Conservation (phyloP, 257 asterid species). For the Ocimum tenuiflorum region DNA sequence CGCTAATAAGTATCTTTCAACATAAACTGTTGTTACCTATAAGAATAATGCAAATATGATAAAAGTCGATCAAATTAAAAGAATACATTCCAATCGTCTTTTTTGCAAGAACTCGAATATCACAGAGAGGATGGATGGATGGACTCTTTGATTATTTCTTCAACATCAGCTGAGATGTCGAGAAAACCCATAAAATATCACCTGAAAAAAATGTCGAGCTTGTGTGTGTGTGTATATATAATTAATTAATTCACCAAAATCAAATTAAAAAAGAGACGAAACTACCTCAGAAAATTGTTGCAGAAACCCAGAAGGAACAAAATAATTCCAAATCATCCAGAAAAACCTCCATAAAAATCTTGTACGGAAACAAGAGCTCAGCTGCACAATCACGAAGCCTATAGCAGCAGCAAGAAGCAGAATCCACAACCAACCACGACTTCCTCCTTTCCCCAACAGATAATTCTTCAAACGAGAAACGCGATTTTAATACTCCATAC, state of each 20-base stretch:
- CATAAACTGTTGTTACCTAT: no score
- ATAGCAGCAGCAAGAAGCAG: constrained; percentile 12
- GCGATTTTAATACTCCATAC: not conserved
- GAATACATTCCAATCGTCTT: no score
- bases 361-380: constrained; percentile 11
- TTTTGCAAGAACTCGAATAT: no score
- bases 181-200: constrained; percentile 5
- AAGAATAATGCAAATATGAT: no score
- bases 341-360: constrained; percentile 7
- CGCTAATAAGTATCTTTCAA: no score
- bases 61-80: no score
- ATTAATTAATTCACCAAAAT: not conserved
- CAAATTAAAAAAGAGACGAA: not conserved
- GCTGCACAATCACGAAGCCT: constrained; percentile 6
- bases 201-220: constrained; percentile 13
- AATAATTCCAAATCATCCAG: constrained; percentile 15
- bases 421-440: not conserved
- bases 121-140: no score
- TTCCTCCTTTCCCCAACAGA: constrained; percentile 8
- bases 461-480: constrained; percentile 13
- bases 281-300: constrained; percentile 19
- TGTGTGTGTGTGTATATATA: not conserved
- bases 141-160: not conserved
- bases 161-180: not conserved
- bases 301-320: constrained; percentile 11